Evolutionary conservation across 768 basidiomycete species (phyloP).

Genomic region (Amanita brunnescens): DNA sequence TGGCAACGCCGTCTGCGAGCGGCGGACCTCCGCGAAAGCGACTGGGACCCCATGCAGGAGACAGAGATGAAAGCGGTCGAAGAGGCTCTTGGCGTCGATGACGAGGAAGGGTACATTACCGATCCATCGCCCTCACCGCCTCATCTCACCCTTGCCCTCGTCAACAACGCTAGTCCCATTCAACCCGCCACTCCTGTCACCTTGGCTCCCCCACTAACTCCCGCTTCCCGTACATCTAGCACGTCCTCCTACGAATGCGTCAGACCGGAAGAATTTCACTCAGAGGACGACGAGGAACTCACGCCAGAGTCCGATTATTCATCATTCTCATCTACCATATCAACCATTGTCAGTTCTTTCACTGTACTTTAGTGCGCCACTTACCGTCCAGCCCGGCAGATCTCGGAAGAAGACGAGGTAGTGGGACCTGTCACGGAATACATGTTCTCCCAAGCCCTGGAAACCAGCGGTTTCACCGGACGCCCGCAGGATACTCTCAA

Average conservation of each 20-base stretch:
- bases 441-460: constrained; percentile 7
- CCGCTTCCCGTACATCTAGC: constrained; percentile 1
- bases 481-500: not conserved
- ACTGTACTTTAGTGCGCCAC: not conserved
- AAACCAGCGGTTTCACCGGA: not conserved
- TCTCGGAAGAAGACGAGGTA: constrained; percentile 6
- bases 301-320: constrained; percentile 5
- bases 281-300: constrained; percentile 4
- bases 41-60: constrained; percentile 35
- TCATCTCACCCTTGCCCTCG: constrained; percentile 6
- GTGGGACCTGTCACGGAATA: constrained; percentile 6
- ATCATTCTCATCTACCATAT: constrained; percentile 7
- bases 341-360: constrained; percentile 2
- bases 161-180: not conserved
- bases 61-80: constrained; percentile 27
- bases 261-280: constrained; percentile 8
- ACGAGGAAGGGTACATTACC: constrained; percentile 18
- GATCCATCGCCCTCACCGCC: constrained; percentile 10
- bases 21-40: constrained; percentile 28
- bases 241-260: constrained; percentile 7
- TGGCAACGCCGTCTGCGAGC: constrained; percentile 30
- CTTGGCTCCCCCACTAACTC: constrained; percentile 1
- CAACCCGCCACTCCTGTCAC: no score
- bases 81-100: constrained; percentile 29
- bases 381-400: not conserved